A percentile compares a stretch with the other conserved stretches of the same genome.
Evolutionary conservation across 371 early-diverging fungal species (phyloP).

Genomic region (Mortierella sp.): DNA sequence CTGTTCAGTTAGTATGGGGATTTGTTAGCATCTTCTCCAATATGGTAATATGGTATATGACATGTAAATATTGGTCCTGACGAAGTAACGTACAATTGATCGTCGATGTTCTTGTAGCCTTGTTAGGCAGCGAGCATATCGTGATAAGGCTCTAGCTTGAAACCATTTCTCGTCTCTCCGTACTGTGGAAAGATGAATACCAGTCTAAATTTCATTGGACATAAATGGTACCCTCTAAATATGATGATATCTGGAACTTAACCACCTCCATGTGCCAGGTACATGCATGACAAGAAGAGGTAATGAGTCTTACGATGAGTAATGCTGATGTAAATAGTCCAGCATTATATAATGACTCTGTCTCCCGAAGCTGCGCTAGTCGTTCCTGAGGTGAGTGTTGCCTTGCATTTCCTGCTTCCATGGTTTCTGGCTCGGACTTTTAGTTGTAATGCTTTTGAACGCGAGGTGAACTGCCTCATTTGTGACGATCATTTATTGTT

Average conservation of each 20-base stretch:
- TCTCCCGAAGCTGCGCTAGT: slow-evolving; percentile 17
- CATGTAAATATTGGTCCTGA: not conserved
- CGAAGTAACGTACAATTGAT: slow-evolving; percentile 22
- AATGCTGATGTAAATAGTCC: slow-evolving; percentile 38
- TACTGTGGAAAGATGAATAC: slow-evolving; percentile 32
- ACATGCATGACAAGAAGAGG: not conserved
- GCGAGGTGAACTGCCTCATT: slow-evolving; percentile 4
- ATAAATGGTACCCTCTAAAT: not conserved
- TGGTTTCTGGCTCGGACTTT: slow-evolving; percentile 12
- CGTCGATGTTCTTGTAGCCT: slow-evolving; percentile 25
- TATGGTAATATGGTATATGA: not conserved
- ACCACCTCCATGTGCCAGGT: not conserved
- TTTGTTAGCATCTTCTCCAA: not conserved
- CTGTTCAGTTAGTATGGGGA: not conserved
- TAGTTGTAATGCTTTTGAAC: not conserved
- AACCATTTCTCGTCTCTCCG: slow-evolving; percentile 40
- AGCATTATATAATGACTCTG: slow-evolving; percentile 25
- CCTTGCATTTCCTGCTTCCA: slow-evolving; percentile 24
- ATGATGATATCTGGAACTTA: not conserved
- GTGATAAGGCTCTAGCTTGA: slow-evolving; percentile 17
- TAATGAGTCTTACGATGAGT: slow-evolving; percentile 31
- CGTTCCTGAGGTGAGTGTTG: slow-evolving; percentile 26
- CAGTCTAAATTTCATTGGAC: slow-evolving; percentile 17
- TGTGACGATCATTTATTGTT: not conserved
- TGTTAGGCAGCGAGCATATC: slow-evolving; percentile 37